These are phyloP conservation scores for Discostella stelligeroides DNA, from an alignment of 108 stramenopile species.

Conservation along the genomic window DNA sequence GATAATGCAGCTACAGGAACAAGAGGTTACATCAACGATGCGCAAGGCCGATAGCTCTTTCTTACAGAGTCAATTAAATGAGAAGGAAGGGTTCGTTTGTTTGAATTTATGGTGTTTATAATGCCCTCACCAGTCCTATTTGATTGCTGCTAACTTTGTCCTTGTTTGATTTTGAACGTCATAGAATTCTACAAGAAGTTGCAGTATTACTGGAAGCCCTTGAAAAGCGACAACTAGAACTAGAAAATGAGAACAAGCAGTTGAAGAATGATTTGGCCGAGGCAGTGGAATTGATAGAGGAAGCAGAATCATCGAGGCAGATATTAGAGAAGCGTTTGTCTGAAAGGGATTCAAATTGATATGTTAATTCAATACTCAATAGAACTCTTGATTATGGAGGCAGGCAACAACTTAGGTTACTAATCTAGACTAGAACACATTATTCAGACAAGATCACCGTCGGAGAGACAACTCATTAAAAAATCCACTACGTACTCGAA, in stretches of 20 bases:
- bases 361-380: too few species aligned
- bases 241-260: slow-evolving; percentile 68
- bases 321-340: slow-evolving; percentile 9
- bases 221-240: slow-evolving; percentile 66
- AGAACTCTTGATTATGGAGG: too few species aligned
- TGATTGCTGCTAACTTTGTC: background rate
- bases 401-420: too few species aligned
- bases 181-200: slow-evolving; percentile 66
- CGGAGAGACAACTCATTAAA: too few species aligned
- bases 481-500: too few species aligned
- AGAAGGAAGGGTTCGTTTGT: slow-evolving; percentile 59
- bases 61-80: slow-evolving; percentile 66
- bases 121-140: background rate
- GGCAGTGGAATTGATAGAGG: slow-evolving; percentile 24
- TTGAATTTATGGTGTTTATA: background rate
- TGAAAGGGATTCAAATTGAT: slow-evolving; percentile 2
- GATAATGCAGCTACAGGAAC: slow-evolving; percentile 68
- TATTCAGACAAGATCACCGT: too few species aligned
- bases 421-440: too few species aligned
- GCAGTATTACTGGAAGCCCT: slow-evolving; percentile 71
- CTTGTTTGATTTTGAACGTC: background rate
- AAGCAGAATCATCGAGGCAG: slow-evolving; percentile 3
- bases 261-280: slow-evolving; percentile 31
- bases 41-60: slow-evolving; percentile 78
- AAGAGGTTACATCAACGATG: slow-evolving; percentile 61